phyloP scores from a whole-genome alignment of 1,139 yeast species.

The Lodderomyces theae region DNA sequence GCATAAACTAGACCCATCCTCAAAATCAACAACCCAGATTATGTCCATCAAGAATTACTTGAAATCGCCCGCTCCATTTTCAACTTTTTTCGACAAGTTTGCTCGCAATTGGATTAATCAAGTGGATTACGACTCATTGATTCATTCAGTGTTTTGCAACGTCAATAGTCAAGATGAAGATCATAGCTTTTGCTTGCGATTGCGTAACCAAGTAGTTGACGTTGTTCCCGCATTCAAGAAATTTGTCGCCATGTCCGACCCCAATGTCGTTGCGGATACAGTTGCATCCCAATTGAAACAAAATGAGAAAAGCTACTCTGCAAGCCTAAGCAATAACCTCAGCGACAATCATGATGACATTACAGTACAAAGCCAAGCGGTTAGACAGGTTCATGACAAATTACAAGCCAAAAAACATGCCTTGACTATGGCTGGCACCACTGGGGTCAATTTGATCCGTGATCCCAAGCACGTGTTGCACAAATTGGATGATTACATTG shows the following conservation, averaged over 20 bases:
- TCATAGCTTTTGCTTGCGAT: slow-evolving; percentile 38
- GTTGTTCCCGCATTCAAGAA: slow-evolving; percentile 31
- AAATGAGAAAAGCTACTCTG: too few relatives aligned
- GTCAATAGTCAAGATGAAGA: slow-evolving; percentile 16
- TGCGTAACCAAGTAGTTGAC: slow-evolving; percentile 25
- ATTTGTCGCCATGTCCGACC: slow-evolving; percentile 4
- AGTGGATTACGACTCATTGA: slow-evolving; percentile 28
- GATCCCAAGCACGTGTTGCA: slow-evolving; percentile 22
- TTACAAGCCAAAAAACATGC: slow-evolving; percentile 17
- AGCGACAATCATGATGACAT: not conserved
- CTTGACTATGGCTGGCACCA: slow-evolving; percentile 21
- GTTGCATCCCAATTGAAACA: not conserved
- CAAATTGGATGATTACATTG: slow-evolving; percentile 21
- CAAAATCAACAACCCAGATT: slow-evolving; percentile 10
- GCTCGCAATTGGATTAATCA: slow-evolving; percentile 39
- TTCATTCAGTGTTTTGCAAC: slow-evolving; percentile 43
- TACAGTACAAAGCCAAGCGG: slow-evolving; percentile 19
- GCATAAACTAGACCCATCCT: not conserved
- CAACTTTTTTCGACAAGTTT: slow-evolving; percentile 38
- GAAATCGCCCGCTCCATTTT: slow-evolving; percentile 19
- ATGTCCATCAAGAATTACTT: slow-evolving; percentile 25
- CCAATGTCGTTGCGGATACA: not conserved
- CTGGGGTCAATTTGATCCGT: slow-evolving; percentile 15
- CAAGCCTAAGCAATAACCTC: too few relatives aligned
- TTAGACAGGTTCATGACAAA: slow-evolving; percentile 24